A percentile compares a stretch with the other conserved stretches of the same genome.
Conservation (phyloP, 148 eudicot species). For the Silene latifolia region DNA sequence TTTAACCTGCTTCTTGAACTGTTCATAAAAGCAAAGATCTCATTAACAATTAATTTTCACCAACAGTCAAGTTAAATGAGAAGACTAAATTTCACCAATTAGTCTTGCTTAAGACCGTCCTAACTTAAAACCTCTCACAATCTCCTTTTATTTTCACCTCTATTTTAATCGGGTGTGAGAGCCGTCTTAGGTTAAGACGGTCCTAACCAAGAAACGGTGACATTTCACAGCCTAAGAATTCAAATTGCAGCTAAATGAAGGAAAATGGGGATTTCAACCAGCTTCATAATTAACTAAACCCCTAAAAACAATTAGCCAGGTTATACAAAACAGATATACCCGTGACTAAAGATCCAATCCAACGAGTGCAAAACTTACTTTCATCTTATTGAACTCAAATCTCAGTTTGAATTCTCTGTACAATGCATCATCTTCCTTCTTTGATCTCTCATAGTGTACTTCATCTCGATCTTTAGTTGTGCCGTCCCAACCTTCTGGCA, state of each 20-base stretch:
- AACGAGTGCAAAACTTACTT: conserved; percentile 34
- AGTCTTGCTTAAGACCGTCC: no score
- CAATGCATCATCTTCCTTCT: conserved; percentile 81
- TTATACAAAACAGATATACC: background rate
- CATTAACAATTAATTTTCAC: background rate
- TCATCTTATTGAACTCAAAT: conserved; percentile 83
- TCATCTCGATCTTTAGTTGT: conserved; percentile 90
- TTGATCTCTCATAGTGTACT: conserved; percentile 90
- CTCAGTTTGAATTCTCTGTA: conserved; percentile 73
- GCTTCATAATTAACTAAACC: background rate
- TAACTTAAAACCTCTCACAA: no score
- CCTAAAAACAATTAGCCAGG: background rate
- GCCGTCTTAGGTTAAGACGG: no score
- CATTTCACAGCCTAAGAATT: background rate
- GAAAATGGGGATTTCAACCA: background rate
- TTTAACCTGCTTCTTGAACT: conserved; percentile 60
- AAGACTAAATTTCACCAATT: background rate
- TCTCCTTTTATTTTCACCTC: no score
- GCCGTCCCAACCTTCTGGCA: conserved; percentile 99
- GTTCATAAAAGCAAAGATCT: conserved; percentile 15
- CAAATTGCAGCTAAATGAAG: background rate
- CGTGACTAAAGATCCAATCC: background rate
- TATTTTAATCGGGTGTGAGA: no score
- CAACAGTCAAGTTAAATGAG: background rate
- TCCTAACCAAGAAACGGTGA: no score